Base-by-base conservation (phyloP, 768 basidiomycete species). In the Russula emetica region DNA sequence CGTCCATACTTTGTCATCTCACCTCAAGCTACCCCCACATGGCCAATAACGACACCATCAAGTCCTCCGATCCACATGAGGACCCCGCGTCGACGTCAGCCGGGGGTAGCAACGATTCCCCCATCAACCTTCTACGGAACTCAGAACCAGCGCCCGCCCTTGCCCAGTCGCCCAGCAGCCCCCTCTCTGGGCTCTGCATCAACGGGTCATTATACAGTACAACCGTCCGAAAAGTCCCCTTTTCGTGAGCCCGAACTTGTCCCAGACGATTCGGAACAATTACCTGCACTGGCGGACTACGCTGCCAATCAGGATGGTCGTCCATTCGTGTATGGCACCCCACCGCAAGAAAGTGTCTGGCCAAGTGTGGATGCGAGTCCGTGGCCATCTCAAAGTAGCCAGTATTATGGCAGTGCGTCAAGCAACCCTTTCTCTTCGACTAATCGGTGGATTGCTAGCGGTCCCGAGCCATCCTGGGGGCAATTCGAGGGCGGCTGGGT, bases 111-210 rank as follows among this genome's bases (percentile, higher is more conserved):
- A 72, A 73, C 66, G 71, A 74, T 60, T 66, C 68, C 60, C 66
- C 76, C 53, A 69, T 54, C 62, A 32, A 54, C 53, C 0, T 69
- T 60, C 53, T 67, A 68, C 34, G 40, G 38, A 34, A 64, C 0
- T 28, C 61, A 59, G n/a, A 67, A 22, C 47, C 57, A 67, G 26
- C 66, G 66, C 24, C 76, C 76, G 3, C 74, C 78, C 6, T 30
- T 30, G 7, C 78, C 76, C 51, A 71, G 70, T 40, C 69, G 76
- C 8, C 72, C 70, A 20, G 71, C 63, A 16, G 58, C 45, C n/a
- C 65, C 71, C 58, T 70, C 64, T 63, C 47, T 71, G 22, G 79
- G 79, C 20, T 78, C 77, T 2, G 58, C 76, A 16, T 70, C 75
- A 57, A 78, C 78, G 50, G 71, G 72, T 55, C 74, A 76, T 66